phyloP scores from a whole-genome alignment of 2,329 filamentous ascomycete genomes.

The Ramichloridium luteum region DNA sequence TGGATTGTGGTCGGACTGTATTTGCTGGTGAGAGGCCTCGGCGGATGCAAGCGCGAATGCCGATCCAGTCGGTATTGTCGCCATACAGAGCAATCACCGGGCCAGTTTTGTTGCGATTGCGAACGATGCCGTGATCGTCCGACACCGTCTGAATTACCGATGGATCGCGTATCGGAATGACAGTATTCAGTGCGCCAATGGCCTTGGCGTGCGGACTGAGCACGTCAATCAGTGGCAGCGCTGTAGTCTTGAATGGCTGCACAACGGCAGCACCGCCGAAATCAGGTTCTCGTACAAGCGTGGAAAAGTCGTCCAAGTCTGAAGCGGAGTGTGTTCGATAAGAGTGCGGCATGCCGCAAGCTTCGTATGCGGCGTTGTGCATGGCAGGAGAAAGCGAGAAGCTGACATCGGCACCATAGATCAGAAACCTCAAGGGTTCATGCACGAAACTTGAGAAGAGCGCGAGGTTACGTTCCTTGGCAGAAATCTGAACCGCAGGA shows the following conservation, averaged over 20 bases:
- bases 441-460: slow-evolving; percentile 55
- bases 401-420: slow-evolving; percentile 59
- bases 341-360: slow-evolving; percentile 55
- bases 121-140: slow-evolving; percentile 39
- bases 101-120: slow-evolving; percentile 51
- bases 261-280: slow-evolving; percentile 64
- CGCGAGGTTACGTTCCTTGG: slow-evolving; percentile 50
- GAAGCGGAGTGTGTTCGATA: slow-evolving; percentile 54
- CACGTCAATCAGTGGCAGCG: slow-evolving; percentile 51
- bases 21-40: slow-evolving; percentile 61
- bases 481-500: too few species aligned
- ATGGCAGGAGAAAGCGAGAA: slow-evolving; percentile 67
- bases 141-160: slow-evolving; percentile 24
- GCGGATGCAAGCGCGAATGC: slow-evolving; percentile 60
- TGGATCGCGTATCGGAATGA: slow-evolving; percentile 57
- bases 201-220: slow-evolving; percentile 60
- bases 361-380: slow-evolving; percentile 58
- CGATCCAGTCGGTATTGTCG: slow-evolving; percentile 74
- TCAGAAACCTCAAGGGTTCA: slow-evolving; percentile 59
- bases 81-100: slow-evolving; percentile 59
- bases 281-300: slow-evolving; percentile 40
- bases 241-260: slow-evolving; percentile 62
- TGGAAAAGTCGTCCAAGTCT: slow-evolving; percentile 52
- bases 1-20: slow-evolving; percentile 40
- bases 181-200: slow-evolving; percentile 64